Evolutionary conservation across 2,329 filamentous ascomycete species (phyloP).

Genomic region (Ophiostoma sp.): DNA sequence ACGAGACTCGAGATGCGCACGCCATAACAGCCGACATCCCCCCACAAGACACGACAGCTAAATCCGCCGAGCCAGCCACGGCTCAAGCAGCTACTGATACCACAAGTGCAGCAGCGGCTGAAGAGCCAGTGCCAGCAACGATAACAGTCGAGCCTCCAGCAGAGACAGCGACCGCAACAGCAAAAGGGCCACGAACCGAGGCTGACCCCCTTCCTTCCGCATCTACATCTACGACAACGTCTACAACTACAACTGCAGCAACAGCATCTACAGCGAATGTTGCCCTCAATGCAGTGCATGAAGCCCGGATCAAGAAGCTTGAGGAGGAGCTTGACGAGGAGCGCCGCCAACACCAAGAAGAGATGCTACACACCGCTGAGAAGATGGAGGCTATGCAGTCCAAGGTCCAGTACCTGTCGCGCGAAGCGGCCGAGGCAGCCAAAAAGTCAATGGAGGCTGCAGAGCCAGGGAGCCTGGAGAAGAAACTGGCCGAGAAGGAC

Average conservation of each 20-base stretch:
- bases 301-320: slow-evolving; percentile 37
- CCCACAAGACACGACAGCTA: not conserved
- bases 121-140: not conserved
- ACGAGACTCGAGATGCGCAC: slow-evolving; percentile 11
- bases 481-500: slow-evolving; percentile 82
- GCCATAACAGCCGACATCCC: not conserved
- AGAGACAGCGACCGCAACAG: not conserved
- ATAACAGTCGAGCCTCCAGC: not conserved
- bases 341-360: slow-evolving; percentile 64
- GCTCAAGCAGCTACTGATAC: not conserved
- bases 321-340: slow-evolving; percentile 36
- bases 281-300: slow-evolving; percentile 36
- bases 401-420: slow-evolving; percentile 82
- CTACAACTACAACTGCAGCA: not conserved
- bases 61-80: not conserved
- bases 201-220: not conserved
- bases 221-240: not conserved
- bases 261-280: not conserved
- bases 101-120: not conserved
- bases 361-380: slow-evolving; percentile 77
- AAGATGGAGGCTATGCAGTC: slow-evolving; percentile 86
- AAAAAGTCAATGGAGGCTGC: slow-evolving; percentile 61
- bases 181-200: not conserved
- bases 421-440: slow-evolving; percentile 70
- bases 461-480: slow-evolving; percentile 61